Percentiles rank a stretch among this genome's conserved stretches.
These are phyloP conservation scores for Teratosphaeria epicoccoides DNA, from an alignment of 2,329 filamentous ascomycete species.

Conservation along the genomic window DNA sequence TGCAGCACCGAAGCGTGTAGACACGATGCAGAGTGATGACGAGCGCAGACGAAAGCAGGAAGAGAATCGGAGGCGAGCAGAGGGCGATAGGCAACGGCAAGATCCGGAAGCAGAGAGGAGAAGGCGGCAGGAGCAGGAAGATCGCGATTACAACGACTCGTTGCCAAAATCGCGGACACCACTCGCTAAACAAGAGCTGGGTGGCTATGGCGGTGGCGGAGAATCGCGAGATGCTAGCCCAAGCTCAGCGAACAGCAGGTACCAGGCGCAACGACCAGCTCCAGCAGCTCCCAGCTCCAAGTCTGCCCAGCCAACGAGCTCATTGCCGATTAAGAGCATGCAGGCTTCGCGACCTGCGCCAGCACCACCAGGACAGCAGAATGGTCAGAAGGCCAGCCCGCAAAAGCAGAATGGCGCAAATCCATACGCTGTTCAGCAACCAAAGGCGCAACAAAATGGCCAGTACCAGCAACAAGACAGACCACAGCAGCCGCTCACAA, in stretches of 20 bases:
- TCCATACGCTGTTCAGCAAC: constrained; percentile 20
- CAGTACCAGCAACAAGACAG: constrained; percentile 14
- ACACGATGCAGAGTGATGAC: constrained; percentile 24
- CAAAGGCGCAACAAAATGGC: constrained; percentile 12
- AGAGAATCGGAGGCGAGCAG: constrained; percentile 28
- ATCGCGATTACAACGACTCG: constrained; percentile 69
- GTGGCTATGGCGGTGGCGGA: constrained; percentile 46
- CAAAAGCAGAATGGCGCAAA: constrained; percentile 22
- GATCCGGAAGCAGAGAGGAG: constrained; percentile 37
- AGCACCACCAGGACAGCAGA: constrained; percentile 23
- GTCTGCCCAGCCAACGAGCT: constrained; percentile 15
- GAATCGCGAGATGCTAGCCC: constrained; percentile 35
- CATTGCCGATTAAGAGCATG: constrained; percentile 35
- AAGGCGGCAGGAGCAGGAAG: constrained; percentile 59
- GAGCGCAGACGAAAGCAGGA: constrained; percentile 31
- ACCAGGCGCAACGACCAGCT: constrained; percentile 75
- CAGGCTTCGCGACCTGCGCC: constrained; percentile 55
- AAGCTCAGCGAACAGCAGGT: constrained; percentile 49
- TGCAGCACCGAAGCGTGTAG: constrained; percentile 17
- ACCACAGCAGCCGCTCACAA: constrained; percentile 16
- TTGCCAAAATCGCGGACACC: constrained; percentile 72
- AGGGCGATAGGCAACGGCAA: constrained; percentile 32
- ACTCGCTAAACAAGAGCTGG: constrained; percentile 81
- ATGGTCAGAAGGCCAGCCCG: constrained; percentile 11
- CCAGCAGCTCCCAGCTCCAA: constrained; percentile 38